phyloP scores from a whole-genome alignment of 1,284 basidiomycete species.

The Taiwanofungus camphoratus region DNA sequence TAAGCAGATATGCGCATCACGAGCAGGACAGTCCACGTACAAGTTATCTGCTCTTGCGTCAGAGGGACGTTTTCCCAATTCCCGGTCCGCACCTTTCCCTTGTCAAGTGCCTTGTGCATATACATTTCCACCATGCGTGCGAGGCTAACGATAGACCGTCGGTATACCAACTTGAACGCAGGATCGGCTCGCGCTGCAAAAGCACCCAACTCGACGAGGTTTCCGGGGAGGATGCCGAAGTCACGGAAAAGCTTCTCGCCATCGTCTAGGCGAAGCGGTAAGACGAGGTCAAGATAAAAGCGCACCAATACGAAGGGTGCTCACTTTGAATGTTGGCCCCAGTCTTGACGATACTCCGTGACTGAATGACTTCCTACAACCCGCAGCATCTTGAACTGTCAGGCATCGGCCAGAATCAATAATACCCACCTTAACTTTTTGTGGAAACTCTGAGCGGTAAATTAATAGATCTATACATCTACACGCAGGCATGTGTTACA shows the following conservation, averaged over 20 bases:
- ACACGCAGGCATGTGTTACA: conserved; percentile 11
- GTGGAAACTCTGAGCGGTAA: conserved; percentile 34
- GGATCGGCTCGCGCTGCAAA: conserved; percentile 46
- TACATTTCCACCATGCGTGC: conserved; percentile 50
- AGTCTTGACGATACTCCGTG: conserved; percentile 40
- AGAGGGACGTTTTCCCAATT: conserved; percentile 51
- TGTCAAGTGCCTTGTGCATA: conserved; percentile 40
- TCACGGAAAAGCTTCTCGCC: conserved; percentile 56
- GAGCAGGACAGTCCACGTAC: conserved; percentile 30
- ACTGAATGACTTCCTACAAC: conserved; percentile 43
- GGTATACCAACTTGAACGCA: conserved; percentile 29
- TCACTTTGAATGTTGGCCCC: conserved; percentile 58
- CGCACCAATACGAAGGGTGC: conserved; percentile 15
- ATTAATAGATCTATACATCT: neutral
- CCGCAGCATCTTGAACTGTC: neutral
- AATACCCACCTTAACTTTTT: conserved; percentile 34
- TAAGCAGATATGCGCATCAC: conserved; percentile 2
- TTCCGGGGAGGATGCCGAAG: conserved; percentile 46
- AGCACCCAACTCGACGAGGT: conserved; percentile 51
- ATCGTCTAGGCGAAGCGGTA: conserved; percentile 38
- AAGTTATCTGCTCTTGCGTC: conserved; percentile 39
- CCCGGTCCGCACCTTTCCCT: conserved; percentile 46
- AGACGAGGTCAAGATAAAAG: conserved; percentile 1
- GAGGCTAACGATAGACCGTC: conserved; percentile 46
- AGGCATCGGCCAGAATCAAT: neutral